Evolutionary conservation across 2,329 filamentous ascomycete genomes (phyloP).

Genomic region (Cladobotryum protrusum): DNA sequence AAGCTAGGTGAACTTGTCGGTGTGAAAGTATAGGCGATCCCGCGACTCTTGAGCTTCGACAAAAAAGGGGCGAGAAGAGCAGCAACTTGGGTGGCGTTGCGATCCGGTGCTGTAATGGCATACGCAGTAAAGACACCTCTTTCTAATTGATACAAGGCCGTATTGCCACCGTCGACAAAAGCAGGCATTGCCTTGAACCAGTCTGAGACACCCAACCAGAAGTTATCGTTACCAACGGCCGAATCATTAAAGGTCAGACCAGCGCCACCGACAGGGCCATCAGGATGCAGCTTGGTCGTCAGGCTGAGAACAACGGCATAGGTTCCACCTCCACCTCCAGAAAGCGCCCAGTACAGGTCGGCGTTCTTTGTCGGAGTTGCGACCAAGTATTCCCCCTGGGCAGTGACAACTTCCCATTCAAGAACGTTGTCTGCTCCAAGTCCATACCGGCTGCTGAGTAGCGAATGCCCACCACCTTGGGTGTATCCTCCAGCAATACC

Average conservation of each 20-base stretch:
- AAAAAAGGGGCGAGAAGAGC: background rate
- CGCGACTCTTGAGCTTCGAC: background rate
- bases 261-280: background rate
- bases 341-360: conserved; percentile 59
- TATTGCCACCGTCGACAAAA: background rate
- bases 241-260: conserved; percentile 2
- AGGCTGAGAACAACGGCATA: conserved; percentile 11
- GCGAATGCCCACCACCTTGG: conserved; percentile 54
- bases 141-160: no score
- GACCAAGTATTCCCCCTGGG: conserved; percentile 39
- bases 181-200: background rate
- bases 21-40: background rate
- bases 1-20: background rate
- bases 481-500: conserved; percentile 54
- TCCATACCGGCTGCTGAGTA: conserved; percentile 48
- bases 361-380: conserved; percentile 41
- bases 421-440: conserved; percentile 55
- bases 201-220: background rate
- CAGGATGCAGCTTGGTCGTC: conserved; percentile 6
- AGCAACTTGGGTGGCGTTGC: background rate
- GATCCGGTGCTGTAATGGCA: background rate
- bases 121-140: no score
- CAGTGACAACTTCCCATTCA: conserved; percentile 50
- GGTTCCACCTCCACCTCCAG: conserved; percentile 43
- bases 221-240: background rate